Percentiles rank a stretch among this genome's conserved stretches.
Evolutionary conservation across 202 grass and related monocot genomes (phyloP).

Genomic region (Carex arenaria): DNA sequence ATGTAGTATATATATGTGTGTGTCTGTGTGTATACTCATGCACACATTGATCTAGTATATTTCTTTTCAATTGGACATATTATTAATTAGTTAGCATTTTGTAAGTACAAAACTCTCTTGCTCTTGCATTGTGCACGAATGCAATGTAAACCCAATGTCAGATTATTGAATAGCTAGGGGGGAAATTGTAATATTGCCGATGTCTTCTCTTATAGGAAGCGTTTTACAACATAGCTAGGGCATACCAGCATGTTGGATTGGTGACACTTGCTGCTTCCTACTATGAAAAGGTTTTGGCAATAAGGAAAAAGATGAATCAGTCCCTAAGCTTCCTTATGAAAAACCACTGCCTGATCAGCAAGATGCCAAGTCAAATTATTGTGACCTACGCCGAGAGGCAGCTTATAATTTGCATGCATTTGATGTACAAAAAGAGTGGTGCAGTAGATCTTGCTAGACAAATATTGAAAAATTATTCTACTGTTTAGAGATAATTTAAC

Average conservation of each 20-base stretch:
- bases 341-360: conserved; percentile 21
- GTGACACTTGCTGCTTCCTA: conserved; percentile 70
- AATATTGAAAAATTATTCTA: conserved; percentile 75
- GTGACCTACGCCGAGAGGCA: conserved; percentile 64
- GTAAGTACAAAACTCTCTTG: too few relatives aligned
- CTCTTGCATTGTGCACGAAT: background rate
- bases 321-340: conserved; percentile 80
- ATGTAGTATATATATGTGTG: background rate
- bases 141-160: background rate
- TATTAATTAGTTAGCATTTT: too few relatives aligned
- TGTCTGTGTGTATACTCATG: too few relatives aligned
- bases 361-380: conserved; percentile 54
- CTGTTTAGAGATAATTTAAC: conserved; percentile 37
- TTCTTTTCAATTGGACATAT: background rate
- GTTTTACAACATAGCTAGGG: conserved; percentile 78
- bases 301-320: conserved; percentile 51
- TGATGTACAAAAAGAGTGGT: conserved; percentile 94
- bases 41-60: background rate
- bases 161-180: background rate
- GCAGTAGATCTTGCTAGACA: conserved; percentile 76
- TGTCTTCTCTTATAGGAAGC: conserved; percentile 57
- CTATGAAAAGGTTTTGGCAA: conserved; percentile 75
- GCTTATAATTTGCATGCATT: conserved; percentile 91
- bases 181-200: background rate
- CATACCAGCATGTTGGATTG: conserved; percentile 81